Conservation (phyloP, 768 basidiomycete species). For the Hemileccinum impolitum region DNA sequence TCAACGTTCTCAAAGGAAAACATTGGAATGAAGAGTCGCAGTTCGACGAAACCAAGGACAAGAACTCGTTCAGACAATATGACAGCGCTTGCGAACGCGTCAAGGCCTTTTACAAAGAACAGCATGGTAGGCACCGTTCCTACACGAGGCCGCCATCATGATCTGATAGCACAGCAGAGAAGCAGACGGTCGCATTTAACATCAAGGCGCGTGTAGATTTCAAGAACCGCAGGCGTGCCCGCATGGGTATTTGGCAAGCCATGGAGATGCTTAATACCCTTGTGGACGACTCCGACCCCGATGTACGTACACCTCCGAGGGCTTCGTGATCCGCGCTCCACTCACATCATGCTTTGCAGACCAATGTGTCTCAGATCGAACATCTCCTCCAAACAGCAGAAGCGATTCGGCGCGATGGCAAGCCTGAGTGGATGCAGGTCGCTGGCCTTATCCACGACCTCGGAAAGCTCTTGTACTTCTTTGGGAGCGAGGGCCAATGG, state of each 20-base stretch:
- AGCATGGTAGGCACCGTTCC: conserved; percentile 52
- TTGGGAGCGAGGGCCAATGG: conserved; percentile 89
- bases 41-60: conserved; percentile 62
- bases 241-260: conserved; percentile 86
- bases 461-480: conserved; percentile 82
- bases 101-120: conserved; percentile 73
- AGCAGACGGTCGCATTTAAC: conserved; percentile 86
- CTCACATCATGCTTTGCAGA: conserved; percentile 40
- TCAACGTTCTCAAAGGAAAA: conserved; percentile 65
- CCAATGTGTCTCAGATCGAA: conserved; percentile 79
- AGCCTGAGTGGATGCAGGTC: conserved; percentile 92
- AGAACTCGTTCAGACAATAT: conserved; percentile 67
- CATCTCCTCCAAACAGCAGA: conserved; percentile 92
- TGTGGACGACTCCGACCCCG: conserved; percentile 89
- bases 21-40: conserved; percentile 55
- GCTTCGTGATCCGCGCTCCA: conserved; percentile 3
- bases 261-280: conserved; percentile 86
- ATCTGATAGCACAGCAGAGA: conserved; percentile 45
- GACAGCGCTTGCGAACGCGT: conserved; percentile 75
- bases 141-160: not conserved
- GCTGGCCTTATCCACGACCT: conserved; percentile 86
- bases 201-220: conserved; percentile 73
- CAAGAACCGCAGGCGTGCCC: conserved; percentile 58
- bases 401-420: conserved; percentile 79
- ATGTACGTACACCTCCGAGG: conserved; percentile 39